phyloP scores from a whole-genome alignment of 78 protist species.

The Cavenderia fasciculata region DNA sequence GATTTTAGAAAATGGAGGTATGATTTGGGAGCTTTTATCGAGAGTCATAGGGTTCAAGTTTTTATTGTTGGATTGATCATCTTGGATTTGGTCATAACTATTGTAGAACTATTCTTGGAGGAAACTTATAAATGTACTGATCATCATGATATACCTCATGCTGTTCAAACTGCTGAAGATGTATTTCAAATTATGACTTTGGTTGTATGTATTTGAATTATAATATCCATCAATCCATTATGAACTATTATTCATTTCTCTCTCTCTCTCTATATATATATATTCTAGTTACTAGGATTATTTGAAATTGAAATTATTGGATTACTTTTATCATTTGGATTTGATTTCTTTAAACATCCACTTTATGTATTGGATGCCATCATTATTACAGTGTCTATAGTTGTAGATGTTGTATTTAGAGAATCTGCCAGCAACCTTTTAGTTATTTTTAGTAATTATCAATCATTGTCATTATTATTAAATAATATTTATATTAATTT shows the following conservation, averaged over 20 bases:
- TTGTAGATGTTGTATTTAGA: conserved; percentile 15
- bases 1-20: conserved; percentile 27
- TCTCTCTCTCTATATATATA: no score
- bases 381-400: conserved; percentile 5
- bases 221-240: not conserved
- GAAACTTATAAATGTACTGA: conserved; percentile 30
- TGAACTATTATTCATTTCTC: not conserved
- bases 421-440: not conserved
- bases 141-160: conserved; percentile 19
- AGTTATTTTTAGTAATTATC: conserved; percentile 20
- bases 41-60: conserved; percentile 1
- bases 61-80: conserved; percentile 7
- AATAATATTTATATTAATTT: no score
- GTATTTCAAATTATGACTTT: not conserved
- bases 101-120: conserved; percentile 4
- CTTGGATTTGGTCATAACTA: not conserved
- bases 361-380: conserved; percentile 5
- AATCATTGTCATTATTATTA: no score
- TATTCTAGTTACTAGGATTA: not conserved
- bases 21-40: not conserved
- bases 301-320: not conserved
- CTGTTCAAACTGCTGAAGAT: conserved; percentile 8
- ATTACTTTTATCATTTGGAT: conserved; percentile 22
- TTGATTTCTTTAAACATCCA: conserved; percentile 15
- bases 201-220: not conserved